phyloP scores from a whole-genome alignment of 345 rosid species.

The Psidium guajava region DNA sequence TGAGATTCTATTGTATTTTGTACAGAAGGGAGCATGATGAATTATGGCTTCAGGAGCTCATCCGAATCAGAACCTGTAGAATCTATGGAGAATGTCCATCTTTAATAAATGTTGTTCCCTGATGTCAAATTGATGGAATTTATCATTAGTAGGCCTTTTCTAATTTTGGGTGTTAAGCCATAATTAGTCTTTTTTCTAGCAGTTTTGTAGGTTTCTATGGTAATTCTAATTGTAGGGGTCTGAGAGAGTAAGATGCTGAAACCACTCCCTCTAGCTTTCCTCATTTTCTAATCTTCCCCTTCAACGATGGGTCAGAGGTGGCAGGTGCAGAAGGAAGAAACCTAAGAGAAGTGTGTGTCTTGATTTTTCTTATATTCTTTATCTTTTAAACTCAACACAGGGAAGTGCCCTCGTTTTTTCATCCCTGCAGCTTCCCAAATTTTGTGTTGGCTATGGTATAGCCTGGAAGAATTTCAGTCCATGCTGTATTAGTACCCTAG shows the following conservation, averaged over 20 bases:
- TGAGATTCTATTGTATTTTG: background rate
- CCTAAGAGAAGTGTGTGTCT: background rate
- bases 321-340: background rate
- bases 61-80: background rate
- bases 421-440: background rate
- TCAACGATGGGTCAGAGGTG: background rate
- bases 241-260: background rate
- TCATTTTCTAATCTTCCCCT: background rate
- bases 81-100: background rate
- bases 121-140: background rate
- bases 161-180: background rate
- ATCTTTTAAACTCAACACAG: background rate
- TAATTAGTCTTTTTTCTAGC: background rate
- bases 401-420: background rate
- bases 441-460: background rate
- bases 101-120: background rate
- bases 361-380: background rate
- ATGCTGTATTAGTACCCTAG: background rate
- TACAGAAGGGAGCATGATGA: background rate
- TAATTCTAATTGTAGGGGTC: background rate
- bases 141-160: background rate
- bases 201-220: background rate
- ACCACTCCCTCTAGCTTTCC: background rate
- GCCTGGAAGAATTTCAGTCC: background rate
- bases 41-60: background rate